Base-by-base conservation (phyloP, 176 grass and related monocot genomes). In the Thalia dealbata region DNA sequence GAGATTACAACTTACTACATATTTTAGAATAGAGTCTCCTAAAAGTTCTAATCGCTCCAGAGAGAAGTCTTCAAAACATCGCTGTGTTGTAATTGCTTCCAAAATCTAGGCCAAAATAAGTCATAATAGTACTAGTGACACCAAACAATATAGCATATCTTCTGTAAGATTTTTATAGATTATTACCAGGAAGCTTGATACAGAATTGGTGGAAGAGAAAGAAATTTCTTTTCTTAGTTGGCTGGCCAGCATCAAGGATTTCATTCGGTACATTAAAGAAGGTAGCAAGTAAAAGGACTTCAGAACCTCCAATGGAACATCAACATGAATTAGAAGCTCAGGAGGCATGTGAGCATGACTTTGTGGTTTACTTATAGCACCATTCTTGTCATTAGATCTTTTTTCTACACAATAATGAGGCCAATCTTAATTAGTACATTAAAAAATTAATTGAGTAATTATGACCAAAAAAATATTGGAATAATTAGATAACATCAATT, bases 51-150 rank as follows among this genome's bases (percentile, higher is more conserved):
- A 77, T 71, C 93, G 89, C 79, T 92, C 93, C 79, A 97, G 80
- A n/a, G 84, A 97, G 79, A 97, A 97, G 56, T 97, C 93, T 78
- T 97, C 93, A 26, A 73, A 88, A 74, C 89, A 89, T 88, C 89
- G 60, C 72, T 74, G 76, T 72, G 85, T 84, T 21, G 90, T 88
- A 74, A 97, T 80, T 73, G 93, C 93, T 86, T 97, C 87, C 77
- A 97, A 81, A 80, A 97, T 97, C 93, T 97, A 24, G 66, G n/a
- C 14, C 67, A 78, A 72, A 30, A 23, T 59, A 72, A 32, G 23
- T 32, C 46, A 72, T 35, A 23, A 52, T 19, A 50, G n/a, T 8
- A 6, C n/a, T 50, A 14, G 42, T 18, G 12, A 21, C 15, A 16
- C 23, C 67, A 41, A 80, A 44, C 54, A 45, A 27, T 75, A 14